Base-by-base conservation (phyloP, 345 rosid genomes). In the Cardiospermum halicacabum region DNA sequence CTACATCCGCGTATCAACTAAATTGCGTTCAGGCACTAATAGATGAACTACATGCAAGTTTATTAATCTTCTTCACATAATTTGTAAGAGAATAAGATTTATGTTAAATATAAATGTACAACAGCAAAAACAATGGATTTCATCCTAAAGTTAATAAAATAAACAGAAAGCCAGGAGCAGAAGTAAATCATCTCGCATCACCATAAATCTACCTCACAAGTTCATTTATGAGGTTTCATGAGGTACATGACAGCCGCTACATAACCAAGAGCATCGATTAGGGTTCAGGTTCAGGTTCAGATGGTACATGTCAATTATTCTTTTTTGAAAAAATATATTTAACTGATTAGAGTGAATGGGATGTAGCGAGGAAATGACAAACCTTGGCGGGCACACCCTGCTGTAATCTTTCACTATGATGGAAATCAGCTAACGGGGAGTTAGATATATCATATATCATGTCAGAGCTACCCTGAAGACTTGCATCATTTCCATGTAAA, bases 341-440 rank as follows among this genome's bases (percentile, higher is more conserved):
- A 0, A 62, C 34, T 34, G 16, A 39, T 25, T 19, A 18, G 13
- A 54, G 9, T 11, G 42, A 21, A 19, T 53, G 7, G 3, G 30
- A 65, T 18, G 48, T 22, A 24, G n/a, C 6, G 42, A 63, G 56
- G 27, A 51, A 63, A 37, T 26, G 25, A 69, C 74, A 60, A 64
- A 91, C 99, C 99, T 84, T 82, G 71, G 39, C 61, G 30, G 83
- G 59, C 42, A 66, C 72, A 62, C 78, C 80, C 32, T 86, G 84
- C 61, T 75, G 82, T 64, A 79, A 68, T 75, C 91, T 84, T 82
- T 94, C 97, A 59, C 57, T 71, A 50, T 70, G 62, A 69, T 94
- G 99, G 78, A 91, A 94, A 83, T 74, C 83, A 60, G 85, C 79
- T 78, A 91, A 57, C 56, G 96, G 96, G 40, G 96, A 85, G 71